Base-by-base conservation (phyloP, 2,329 filamentous ascomycete species). In the Colletotrichum tanaceti region DNA sequence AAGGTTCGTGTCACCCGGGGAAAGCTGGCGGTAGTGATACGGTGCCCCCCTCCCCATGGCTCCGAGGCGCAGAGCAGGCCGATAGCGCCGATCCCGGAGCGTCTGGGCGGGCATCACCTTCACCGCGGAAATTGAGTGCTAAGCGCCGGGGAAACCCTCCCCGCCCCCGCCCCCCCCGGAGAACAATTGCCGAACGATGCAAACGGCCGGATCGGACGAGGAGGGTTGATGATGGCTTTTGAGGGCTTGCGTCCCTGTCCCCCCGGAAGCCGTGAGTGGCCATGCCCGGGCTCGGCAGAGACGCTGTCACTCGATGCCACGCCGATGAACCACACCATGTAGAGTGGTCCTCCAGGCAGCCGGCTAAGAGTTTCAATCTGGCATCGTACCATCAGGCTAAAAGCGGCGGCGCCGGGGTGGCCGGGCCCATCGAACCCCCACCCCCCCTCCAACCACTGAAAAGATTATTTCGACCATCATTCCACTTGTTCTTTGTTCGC, bases 51-150 rank as follows among this genome's bases (percentile, higher is more conserved):
- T 43, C 58, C 14, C 54, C 63, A 22, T 39, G 46, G 18, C 22
- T 35, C 38, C 41, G 43, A 46, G 20, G 47, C 62, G 65, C n/a
- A n/a, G 62, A 55, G 41, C 55, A 41, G 62, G 55, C 35, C 55
- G 65, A 60, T 32, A 24, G 43, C 38, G 62, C 65, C 65, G 55
- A 65, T 68, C 43, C 55, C 62, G 65, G 65, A 68, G 62, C 49
- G n/a, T 32, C 28, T 32, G 10, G 49, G 49, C 16, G 28, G 18
- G 18, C 6, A 13, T 18, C 5, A 46, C n/a, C 43, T 9, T n/a
- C 49, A 28, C 49, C 49, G 47, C 28, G 28, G 28, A 18, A 49
- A 41, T 20, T 55, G n/a, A 41, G 41, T 18, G 5, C 41, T 18
- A 18, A 18, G 16, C 5, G 5, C 41, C 41, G 41, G 41, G 41